phyloP scores from a whole-genome alignment of 192 early-diverging fungal species.

The Coemansia sp. region DNA sequence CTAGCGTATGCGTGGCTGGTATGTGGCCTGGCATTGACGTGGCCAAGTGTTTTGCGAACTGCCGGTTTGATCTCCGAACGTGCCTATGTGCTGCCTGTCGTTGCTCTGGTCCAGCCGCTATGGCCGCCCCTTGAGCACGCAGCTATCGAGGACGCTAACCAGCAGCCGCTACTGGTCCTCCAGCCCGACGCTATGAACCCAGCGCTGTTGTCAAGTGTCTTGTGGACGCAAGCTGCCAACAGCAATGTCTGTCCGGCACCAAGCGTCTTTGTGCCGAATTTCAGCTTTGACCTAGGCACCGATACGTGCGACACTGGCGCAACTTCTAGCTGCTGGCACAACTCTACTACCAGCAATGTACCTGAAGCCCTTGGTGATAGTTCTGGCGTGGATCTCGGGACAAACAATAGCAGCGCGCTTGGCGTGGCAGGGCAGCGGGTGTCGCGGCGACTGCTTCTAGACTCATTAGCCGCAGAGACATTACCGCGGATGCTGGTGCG shows the following conservation, averaged over 20 bases:
- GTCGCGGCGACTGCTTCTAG: constrained; percentile 26
- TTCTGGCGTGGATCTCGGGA: neutral
- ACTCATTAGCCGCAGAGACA: constrained; percentile 24
- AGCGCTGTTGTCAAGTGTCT: neutral
- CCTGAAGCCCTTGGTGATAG: neutral
- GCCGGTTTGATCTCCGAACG: constrained; percentile 50
- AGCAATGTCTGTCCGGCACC: neutral
- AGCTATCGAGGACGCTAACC: constrained; percentile 3
- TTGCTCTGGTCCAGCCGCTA: constrained; percentile 43
- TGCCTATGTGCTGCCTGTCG: constrained; percentile 40
- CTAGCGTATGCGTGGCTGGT: constrained; percentile 45
- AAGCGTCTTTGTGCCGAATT: neutral
- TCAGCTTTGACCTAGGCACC: neutral
- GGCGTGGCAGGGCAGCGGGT: constrained; percentile 5
- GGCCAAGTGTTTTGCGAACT: constrained; percentile 48
- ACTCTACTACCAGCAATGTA: neutral
- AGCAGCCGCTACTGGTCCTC: constrained; percentile 9
- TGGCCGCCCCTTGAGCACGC: constrained; percentile 21
- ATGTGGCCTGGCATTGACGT: constrained; percentile 43
- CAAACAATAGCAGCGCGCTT: neutral
- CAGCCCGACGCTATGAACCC: constrained; percentile 1
- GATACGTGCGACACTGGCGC: neutral
- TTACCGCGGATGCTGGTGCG: constrained; percentile 25
- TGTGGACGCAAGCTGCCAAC: neutral
- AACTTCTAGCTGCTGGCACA: neutral